Percentiles rank a stretch among this genome's conserved stretches.
Evolutionary conservation across 768 basidiomycete species (phyloP).

Genomic region (Rubroboletus pulcherrimus): DNA sequence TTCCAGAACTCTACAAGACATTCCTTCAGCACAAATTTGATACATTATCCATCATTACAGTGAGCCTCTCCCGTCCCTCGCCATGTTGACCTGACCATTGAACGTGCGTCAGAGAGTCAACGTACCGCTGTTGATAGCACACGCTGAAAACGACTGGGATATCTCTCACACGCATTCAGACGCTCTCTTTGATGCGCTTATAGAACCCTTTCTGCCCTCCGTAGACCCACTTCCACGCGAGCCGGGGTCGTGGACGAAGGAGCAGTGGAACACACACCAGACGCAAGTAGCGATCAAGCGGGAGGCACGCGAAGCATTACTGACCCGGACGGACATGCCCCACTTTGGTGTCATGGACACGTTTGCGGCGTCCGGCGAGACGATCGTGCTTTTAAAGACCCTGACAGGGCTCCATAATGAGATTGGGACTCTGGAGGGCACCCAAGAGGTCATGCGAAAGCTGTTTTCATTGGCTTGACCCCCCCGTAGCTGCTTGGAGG

Average conservation of each 20-base stretch:
- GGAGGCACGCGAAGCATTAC: slow-evolving; percentile 40
- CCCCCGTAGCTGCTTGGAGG: neutral
- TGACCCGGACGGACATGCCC: slow-evolving; percentile 43
- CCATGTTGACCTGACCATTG: neutral
- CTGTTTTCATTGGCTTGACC: slow-evolving; percentile 23
- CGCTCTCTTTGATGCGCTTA: slow-evolving; percentile 61
- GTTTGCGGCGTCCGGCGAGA: slow-evolving; percentile 43
- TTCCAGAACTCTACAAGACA: slow-evolving; percentile 50
- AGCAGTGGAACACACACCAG: slow-evolving; percentile 45
- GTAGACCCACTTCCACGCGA: slow-evolving; percentile 35
- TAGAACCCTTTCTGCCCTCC: slow-evolving; percentile 59
- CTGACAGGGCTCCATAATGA: slow-evolving; percentile 55
- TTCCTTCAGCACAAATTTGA: slow-evolving; percentile 58
- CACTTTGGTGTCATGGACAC: slow-evolving; percentile 52
- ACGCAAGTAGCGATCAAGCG: slow-evolving; percentile 39
- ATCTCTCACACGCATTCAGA: slow-evolving; percentile 70
- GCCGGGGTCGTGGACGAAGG: slow-evolving; percentile 27
- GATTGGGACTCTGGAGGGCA: slow-evolving; percentile 59
- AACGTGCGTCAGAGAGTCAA: slow-evolving; percentile 50
- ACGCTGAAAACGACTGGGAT: slow-evolving; percentile 71
- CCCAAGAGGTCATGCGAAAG: slow-evolving; percentile 55
- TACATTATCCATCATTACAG: slow-evolving; percentile 57
- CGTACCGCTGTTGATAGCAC: slow-evolving; percentile 66
- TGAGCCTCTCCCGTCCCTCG: slow-evolving; percentile 31
- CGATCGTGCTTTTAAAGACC: slow-evolving; percentile 56